Percentiles rank a stretch among this genome's conserved stretches.
These are phyloP conservation scores for Malus orientalis DNA, from an alignment of 306 rosid species.

Conservation along the genomic window DNA sequence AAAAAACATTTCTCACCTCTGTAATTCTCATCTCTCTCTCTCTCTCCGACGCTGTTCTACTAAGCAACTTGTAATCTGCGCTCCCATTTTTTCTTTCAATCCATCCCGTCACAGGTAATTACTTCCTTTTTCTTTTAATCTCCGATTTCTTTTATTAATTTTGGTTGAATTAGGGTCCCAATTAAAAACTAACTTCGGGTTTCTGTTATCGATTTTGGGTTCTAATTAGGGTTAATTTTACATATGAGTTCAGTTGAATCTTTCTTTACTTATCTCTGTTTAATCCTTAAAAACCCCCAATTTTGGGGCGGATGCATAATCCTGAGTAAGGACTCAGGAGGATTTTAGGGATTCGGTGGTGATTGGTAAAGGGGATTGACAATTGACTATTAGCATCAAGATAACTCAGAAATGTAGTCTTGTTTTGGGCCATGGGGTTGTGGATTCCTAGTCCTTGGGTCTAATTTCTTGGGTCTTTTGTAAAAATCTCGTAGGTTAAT, in stretches of 20 bases:
- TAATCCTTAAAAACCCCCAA: not conserved
- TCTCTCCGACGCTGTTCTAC: not conserved
- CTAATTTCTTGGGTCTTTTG: not conserved
- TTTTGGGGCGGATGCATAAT: not conserved
- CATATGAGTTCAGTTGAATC: not conserved
- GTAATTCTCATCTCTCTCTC: not conserved
- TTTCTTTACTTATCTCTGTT: not conserved
- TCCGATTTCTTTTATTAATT: not conserved
- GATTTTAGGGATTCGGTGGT: not conserved
- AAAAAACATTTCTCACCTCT: not conserved
- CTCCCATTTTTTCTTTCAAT: not conserved
- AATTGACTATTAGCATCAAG: not conserved
- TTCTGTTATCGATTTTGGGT: not conserved
- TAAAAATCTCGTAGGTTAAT: not conserved
- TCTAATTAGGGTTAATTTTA: not conserved
- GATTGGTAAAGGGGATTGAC: not conserved
- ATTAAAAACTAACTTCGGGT: not conserved
- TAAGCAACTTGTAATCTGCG: not conserved
- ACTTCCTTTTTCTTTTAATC: not conserved
- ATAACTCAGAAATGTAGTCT: not conserved
- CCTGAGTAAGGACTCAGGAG: not conserved
- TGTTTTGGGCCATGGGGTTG: not conserved
- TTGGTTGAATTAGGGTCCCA: not conserved
- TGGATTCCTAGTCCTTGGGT: not conserved
- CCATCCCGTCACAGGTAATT: not conserved